Evolutionary conservation across 2,329 filamentous ascomycete species (phyloP), one percentile per base, ranked within the genome.

Genomic region (Hirsutella thompsonii): DNA sequence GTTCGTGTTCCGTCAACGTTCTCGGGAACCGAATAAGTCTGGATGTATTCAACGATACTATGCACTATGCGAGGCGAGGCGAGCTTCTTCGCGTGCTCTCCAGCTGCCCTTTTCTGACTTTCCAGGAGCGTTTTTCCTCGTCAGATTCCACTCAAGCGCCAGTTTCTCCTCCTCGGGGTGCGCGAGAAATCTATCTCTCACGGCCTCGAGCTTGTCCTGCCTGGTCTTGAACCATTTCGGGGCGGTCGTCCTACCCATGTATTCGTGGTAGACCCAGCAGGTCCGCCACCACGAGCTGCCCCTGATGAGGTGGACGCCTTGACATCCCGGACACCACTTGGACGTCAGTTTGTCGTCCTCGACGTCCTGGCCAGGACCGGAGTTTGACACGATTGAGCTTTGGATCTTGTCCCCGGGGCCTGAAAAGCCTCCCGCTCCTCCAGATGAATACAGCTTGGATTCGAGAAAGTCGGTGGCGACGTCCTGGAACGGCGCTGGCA

Each of bases 321-420:
- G n/a, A 18, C 40, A 38, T n/a, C 36, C 40, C 8, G 40, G 40
- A 9, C 40, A 42, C 14, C 8, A 6, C 20, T 36, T 38, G 9
- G n/a, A n/a, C 6, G 14, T 18, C 14, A 16, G 14, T 9, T n/a
- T 18, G n/a, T 16, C 14, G 5, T 18, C 10, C 6, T 20, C 8
- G 6, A n/a, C 4, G 10, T 32, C 26, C 10, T 19, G 39, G 16
- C 3, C 4, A 5, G 39, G 36, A 18, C 5, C n/a, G 20, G 21
- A 3, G 2, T 16, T 20, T 21, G 33, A 30, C 8, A 18, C 23
- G 16, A n/a, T 4, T 5, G 20, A 13, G 3, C 20, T 26, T 16
- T 2, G 21, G 14, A 4, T 37, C 20, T 18, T 20, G n/a, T 10
- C 14, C 20, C 8, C 16, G n/a, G 16, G n/a, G 23, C 23, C 11